Base-by-base conservation (phyloP, 176 grass and related monocot genomes). In the Puya raimondii region DNA sequence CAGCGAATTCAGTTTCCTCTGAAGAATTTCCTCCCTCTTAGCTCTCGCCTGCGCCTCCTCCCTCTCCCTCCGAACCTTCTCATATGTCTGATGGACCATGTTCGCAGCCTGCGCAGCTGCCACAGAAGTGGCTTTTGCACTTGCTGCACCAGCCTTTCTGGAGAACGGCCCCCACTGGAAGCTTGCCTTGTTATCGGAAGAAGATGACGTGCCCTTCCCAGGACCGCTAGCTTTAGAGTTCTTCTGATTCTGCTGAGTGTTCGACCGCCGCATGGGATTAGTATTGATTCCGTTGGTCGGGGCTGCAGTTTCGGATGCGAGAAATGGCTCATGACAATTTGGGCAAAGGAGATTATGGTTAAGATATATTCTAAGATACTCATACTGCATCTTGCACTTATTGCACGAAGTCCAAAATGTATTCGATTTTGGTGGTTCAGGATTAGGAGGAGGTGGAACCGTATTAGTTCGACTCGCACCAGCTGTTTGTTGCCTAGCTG, bases 391-490 rank as follows among this genome's bases (percentile, higher is more conserved):
- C 25, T 50, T 23, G 50, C 85, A 85, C 66, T 67, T 61, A 29
- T 1, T 2, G 50, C 89, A 92, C 27, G 17, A 68, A 74, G 89
- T 92, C 89, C 89, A 92, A 71, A 92, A 92, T 80, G 89, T 88
- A 64, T 72, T 21, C 53, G 14, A 48, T 13, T 8, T 53, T 67
- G 70, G 48, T 23, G 18, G 25, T 42, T 42, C 33, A 42, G 33
- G 33, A 7, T 42, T 42, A 69, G 42, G 33, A 33, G 51, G 21
- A 12, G 66, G 29, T 8, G 33, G 48, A n/a, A 47, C 64, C 12
- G 8, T 47, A 63, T 57, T n/a, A 57, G 59, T 68, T 67, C 48
- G 53, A 56, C 29, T 2, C 59, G 50, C 47, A 63, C 14, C 52
- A 47, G 53, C 64, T 13, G 73, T 78, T 63, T 70, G 13, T 21